Evolutionary conservation across 345 rosid genomes (phyloP).

Genomic region (Lepidium aucheri): DNA sequence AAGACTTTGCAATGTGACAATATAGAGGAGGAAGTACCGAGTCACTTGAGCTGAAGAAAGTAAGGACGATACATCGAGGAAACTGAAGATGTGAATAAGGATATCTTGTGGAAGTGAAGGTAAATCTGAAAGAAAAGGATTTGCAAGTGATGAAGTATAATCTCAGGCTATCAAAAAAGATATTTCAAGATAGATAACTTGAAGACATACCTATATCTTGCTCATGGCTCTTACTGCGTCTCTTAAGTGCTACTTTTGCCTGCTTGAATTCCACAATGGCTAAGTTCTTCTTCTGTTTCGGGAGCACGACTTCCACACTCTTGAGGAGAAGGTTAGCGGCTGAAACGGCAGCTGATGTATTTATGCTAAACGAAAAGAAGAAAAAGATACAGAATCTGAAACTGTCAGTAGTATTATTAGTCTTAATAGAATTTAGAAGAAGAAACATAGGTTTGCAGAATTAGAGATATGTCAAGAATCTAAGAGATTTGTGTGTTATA

Average conservation of each 20-base stretch:
- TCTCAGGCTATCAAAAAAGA: background rate
- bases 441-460: background rate
- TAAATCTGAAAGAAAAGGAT: conserved; percentile 32
- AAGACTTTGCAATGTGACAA: background rate
- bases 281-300: conserved; percentile 75
- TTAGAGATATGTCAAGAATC: background rate
- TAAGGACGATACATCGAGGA: conserved; percentile 57
- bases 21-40: conserved; percentile 36
- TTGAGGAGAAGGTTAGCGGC: conserved; percentile 61
- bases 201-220: conserved; percentile 35
- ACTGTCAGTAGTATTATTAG: background rate
- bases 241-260: conserved; percentile 65
- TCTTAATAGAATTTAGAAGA: background rate
- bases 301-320: conserved; percentile 60
- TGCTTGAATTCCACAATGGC: conserved; percentile 64
- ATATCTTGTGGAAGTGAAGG: conserved; percentile 65
- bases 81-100: conserved; percentile 54
- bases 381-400: background rate
- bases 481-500: background rate
- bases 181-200: background rate
- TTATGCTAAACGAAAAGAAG: conserved; percentile 32
- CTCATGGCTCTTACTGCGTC: conserved; percentile 39
- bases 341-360: conserved; percentile 53
- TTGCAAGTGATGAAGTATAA: background rate
- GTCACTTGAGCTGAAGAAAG: conserved; percentile 49